Percentiles rank a stretch among this genome's conserved stretches.
Conservation (phyloP, 192 early-diverging fungal species). For the Coemansia sp. region DNA sequence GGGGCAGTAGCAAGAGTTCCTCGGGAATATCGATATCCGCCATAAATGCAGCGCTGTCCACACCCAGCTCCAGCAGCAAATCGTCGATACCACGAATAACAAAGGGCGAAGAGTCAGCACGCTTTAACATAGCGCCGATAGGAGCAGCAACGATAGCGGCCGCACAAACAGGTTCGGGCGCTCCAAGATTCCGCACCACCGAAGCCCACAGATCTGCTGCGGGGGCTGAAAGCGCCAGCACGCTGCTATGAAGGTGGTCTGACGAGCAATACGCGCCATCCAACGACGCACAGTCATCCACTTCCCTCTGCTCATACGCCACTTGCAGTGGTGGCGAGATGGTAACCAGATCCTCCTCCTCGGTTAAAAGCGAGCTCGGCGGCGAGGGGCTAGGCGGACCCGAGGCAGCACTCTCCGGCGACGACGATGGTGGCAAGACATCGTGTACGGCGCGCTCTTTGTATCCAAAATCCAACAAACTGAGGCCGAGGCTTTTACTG, state of each 20-base stretch:
- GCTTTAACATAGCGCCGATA: not conserved
- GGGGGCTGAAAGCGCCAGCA: not conserved
- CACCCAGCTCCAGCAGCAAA: conserved; percentile 26
- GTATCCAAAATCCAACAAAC: conserved; percentile 40
- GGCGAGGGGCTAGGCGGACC: conserved; percentile 6
- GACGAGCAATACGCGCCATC: not conserved
- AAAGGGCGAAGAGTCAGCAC: conserved; percentile 10
- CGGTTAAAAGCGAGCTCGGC: not conserved
- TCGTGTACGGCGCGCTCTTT: conserved; percentile 14
- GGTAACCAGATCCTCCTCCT: not conserved
- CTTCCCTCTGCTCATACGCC: not conserved
- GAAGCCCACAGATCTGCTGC: not conserved
- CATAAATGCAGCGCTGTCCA: conserved; percentile 13
- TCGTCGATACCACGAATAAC: conserved; percentile 38
- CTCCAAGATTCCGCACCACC: not conserved
- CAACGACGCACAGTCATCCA: not conserved
- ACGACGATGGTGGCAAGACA: conserved; percentile 21
- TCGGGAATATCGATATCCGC: not conserved
- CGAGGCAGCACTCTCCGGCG: conserved; percentile 1
- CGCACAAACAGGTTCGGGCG: not conserved
- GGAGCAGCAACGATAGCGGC: not conserved
- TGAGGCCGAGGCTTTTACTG: conserved; percentile 40
- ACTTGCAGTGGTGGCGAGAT: not conserved
- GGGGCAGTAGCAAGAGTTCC: not conserved
- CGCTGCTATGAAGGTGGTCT: not conserved